Conservation (phyloP, 208 protist species). For the Leptomonas pyrrhocoris region DNA sequence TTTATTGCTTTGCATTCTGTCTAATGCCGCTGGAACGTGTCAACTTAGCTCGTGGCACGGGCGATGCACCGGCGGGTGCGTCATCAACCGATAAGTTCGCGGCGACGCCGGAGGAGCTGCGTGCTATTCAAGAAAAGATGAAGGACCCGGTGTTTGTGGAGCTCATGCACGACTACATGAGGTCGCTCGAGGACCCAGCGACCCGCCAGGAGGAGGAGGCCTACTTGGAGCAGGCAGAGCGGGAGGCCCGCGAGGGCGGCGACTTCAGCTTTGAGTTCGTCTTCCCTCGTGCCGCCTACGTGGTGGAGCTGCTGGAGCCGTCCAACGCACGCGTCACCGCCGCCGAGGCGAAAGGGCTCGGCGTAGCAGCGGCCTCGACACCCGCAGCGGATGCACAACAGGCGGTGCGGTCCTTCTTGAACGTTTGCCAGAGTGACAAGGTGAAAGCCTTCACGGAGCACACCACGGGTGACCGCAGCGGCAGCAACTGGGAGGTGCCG, state of each 20-base stretch:
- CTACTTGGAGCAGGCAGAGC: slow-evolving; percentile 88
- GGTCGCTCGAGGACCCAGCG: slow-evolving; percentile 84
- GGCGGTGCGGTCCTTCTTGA: slow-evolving; percentile 54
- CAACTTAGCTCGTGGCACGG: slow-evolving; percentile 35
- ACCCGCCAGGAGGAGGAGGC: slow-evolving; percentile 88
- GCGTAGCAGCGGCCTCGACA: not conserved
- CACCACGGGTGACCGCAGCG: slow-evolving; percentile 53
- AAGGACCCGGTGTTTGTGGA: slow-evolving; percentile 89
- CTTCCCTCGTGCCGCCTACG: slow-evolving; percentile 79
- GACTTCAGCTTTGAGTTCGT: slow-evolving; percentile 93
- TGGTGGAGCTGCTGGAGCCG: slow-evolving; percentile 82
- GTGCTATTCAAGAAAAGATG: slow-evolving; percentile 82
- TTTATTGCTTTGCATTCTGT: no score
- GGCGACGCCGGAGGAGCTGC: slow-evolving; percentile 79
- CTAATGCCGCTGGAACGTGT: slow-evolving; percentile 74
- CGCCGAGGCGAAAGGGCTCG: slow-evolving; percentile 19
- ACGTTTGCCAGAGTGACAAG: slow-evolving; percentile 85
- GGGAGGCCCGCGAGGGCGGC: slow-evolving; percentile 78
- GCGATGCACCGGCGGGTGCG: not conserved
- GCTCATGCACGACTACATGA: slow-evolving; percentile 90
- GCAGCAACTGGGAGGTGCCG: slow-evolving; percentile 90
- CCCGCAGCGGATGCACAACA: not conserved
- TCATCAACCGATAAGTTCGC: slow-evolving; percentile 39
- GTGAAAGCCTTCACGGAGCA: slow-evolving; percentile 79
- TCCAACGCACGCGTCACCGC: slow-evolving; percentile 17